Base-by-base conservation (phyloP, 345 rosid genomes). In the Eucalyptus regnans region DNA sequence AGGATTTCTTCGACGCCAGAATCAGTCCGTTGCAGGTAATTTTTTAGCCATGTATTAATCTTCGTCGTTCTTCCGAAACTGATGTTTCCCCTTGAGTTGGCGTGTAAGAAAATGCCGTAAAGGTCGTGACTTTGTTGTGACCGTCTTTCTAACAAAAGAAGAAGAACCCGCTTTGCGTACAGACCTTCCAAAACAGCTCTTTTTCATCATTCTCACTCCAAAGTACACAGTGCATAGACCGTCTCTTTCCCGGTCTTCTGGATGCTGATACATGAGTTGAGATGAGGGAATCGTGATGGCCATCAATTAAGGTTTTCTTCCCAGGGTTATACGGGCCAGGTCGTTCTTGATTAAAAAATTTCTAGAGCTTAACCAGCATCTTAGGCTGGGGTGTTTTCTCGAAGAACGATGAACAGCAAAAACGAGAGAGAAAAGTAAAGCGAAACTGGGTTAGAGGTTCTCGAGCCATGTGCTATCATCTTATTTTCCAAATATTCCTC, bases 1-100 rank as follows among this genome's bases (percentile, higher is more conserved):
- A 90, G 60, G 99, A 97, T 92, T 98, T 98, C 95, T 98, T 97
- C 89, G 96, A 94, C 87, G 96, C 98, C 86, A 97, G 68, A 86
- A 93, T 97, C 80, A 93, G 88, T 85, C 99, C 99, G 31, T 66
- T 98, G 60, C 99, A 98, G 96, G 99, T 96, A 20, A 76, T 41
- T 41, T 41, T 41, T 76, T 76, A 18, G 27, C 83, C 27, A 37
- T 76, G 27, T 3, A 10, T 37, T 90, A 81, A 29, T 64, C 44
- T 27, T 60, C 58, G 3, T 52, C 3, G 8, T 27, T 88, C 50
- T 52, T 88, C 66, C 37, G 49, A 62, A 58, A 37, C 25, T 49
- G 37, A 31, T 86, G n/a, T 86, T 27, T 86, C 71, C 6, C 14
- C 37, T 27, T 52, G 49, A 33, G 81, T 71, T 62, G 71, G 71